Percentiles rank a stretch among this genome's conserved stretches.
phyloP scores from a whole-genome alignment of 78 protist genomes.

The Dictyostelium brefeldianum region DNA sequence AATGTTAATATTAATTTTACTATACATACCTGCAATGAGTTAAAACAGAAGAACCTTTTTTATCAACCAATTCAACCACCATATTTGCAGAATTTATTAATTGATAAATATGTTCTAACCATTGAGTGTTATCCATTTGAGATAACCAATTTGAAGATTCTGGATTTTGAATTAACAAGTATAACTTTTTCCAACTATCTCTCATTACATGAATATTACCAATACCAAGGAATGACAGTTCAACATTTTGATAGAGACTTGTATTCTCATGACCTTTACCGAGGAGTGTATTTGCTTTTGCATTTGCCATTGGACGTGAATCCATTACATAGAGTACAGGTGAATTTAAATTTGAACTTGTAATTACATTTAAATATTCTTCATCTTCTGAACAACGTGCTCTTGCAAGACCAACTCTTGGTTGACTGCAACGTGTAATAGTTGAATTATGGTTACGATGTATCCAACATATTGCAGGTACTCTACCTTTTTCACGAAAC shows the following conservation, averaged over 20 bases:
- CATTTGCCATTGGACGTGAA: slow-evolving; percentile 92
- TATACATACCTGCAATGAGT: no score
- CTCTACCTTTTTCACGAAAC: slow-evolving; percentile 89
- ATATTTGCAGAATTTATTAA: slow-evolving; percentile 61
- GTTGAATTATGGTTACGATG: slow-evolving; percentile 80
- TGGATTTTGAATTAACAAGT: background rate
- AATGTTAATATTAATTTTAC: no score
- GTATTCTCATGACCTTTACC: slow-evolving; percentile 93
- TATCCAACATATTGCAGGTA: slow-evolving; percentile 90
- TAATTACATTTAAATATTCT: slow-evolving; percentile 44
- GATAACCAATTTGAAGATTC: slow-evolving; percentile 77
- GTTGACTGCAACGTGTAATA: slow-evolving; percentile 85
- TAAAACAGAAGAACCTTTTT: slow-evolving; percentile 79
- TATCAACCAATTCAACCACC: slow-evolving; percentile 77
- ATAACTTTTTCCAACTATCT: slow-evolving; percentile 54
- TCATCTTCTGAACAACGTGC: slow-evolving; percentile 67
- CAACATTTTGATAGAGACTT: slow-evolving; percentile 78
- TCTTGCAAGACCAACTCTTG: slow-evolving; percentile 75
- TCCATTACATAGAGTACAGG: slow-evolving; percentile 89
- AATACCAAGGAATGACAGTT: slow-evolving; percentile 73
- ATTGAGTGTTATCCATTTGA: slow-evolving; percentile 68
- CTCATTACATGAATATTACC: slow-evolving; percentile 95
- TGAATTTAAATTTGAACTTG: slow-evolving; percentile 69
- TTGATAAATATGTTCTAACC: slow-evolving; percentile 81
- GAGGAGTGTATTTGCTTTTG: slow-evolving; percentile 82